Evolutionary conservation across 176 grass and related monocot species (phyloP).

Genomic region (Musa troglodytarum): DNA sequence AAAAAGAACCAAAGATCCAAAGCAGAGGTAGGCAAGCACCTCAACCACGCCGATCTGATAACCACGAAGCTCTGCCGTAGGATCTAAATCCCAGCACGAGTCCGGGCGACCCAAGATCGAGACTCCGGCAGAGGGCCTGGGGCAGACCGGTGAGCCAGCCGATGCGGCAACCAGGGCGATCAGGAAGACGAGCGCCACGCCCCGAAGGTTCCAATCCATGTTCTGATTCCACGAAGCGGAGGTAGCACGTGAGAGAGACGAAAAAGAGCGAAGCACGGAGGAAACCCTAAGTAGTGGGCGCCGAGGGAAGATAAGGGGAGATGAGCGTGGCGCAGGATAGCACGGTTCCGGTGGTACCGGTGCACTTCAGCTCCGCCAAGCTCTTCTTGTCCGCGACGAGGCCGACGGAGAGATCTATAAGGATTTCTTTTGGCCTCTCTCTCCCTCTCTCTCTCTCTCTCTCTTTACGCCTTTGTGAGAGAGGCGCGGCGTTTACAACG

Average conservation of each 20-base stretch:
- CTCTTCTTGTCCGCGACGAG: not conserved
- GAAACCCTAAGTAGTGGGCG: not conserved
- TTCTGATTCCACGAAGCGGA: not conserved
- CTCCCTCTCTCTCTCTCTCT: too few relatives aligned
- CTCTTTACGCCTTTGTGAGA: not conserved
- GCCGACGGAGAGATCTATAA: slow-evolving; percentile 11
- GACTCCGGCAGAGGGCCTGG: slow-evolving; percentile 13
- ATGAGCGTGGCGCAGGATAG: not conserved
- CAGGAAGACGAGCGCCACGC: not conserved
- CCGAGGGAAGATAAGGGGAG: not conserved
- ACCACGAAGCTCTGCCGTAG: slow-evolving; percentile 4
- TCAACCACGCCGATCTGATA: slow-evolving; percentile 50
- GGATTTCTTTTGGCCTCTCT: not conserved
- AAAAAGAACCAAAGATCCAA: not conserved
- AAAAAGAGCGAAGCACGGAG: not conserved
- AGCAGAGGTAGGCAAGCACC: slow-evolving; percentile 24
- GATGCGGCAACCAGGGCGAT: not conserved
- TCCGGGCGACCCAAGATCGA: slow-evolving; percentile 21
- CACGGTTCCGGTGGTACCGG: not conserved
- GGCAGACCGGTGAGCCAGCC: slow-evolving; percentile 19
- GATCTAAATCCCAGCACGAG: slow-evolving; percentile 38
- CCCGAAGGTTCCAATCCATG: not conserved
- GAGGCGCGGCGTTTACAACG: not conserved
- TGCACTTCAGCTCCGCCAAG: not conserved
- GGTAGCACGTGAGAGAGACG: not conserved